A percentile compares a stretch with the other conserved stretches of the same genome.
phyloP scores from a whole-genome alignment of 1,139 yeast species.

The Yamadazyma buinensis region DNA sequence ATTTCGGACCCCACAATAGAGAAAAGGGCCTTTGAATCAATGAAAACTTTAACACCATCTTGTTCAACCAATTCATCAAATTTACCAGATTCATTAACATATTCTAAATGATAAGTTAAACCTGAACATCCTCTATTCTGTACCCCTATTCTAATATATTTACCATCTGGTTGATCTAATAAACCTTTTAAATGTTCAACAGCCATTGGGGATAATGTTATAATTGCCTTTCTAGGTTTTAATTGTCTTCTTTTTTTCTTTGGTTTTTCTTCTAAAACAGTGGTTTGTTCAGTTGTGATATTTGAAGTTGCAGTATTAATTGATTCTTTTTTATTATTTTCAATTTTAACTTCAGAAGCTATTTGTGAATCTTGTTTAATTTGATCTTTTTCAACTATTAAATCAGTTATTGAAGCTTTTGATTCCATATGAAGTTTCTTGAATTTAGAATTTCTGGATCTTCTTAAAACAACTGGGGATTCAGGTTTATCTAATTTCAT shows the following conservation, averaged over 20 bases:
- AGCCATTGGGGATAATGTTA: slow-evolving; percentile 73
- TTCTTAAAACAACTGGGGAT: slow-evolving; percentile 17
- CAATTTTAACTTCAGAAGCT: background rate
- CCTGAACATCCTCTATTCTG: slow-evolving; percentile 96
- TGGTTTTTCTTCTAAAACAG: slow-evolving; percentile 9
- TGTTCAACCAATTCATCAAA: slow-evolving; percentile 91
- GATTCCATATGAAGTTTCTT: slow-evolving; percentile 16
- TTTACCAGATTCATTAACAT: slow-evolving; percentile 84
- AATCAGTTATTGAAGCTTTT: slow-evolving; percentile 5
- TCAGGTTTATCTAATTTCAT: slow-evolving; percentile 16
- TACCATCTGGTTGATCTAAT: slow-evolving; percentile 78
- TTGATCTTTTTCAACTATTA: too few species aligned
- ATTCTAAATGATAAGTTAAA: slow-evolving; percentile 83
- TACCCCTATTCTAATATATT: slow-evolving; percentile 90
- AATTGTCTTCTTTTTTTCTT: slow-evolving; percentile 60
- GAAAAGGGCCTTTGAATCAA: slow-evolving; percentile 93
- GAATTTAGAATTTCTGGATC: slow-evolving; percentile 38
- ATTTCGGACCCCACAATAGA: slow-evolving; percentile 95
- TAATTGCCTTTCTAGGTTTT: slow-evolving; percentile 82
- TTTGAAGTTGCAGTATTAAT: slow-evolving; percentile 3
- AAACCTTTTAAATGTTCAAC: slow-evolving; percentile 64
- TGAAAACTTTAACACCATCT: slow-evolving; percentile 88
- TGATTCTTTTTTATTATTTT: background rate
- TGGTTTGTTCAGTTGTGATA: slow-evolving; percentile 1
- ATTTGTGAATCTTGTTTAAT: background rate